Evolutionary conservation across 345 rosid genomes (phyloP).

Genomic region (Kandelia obovata): DNA sequence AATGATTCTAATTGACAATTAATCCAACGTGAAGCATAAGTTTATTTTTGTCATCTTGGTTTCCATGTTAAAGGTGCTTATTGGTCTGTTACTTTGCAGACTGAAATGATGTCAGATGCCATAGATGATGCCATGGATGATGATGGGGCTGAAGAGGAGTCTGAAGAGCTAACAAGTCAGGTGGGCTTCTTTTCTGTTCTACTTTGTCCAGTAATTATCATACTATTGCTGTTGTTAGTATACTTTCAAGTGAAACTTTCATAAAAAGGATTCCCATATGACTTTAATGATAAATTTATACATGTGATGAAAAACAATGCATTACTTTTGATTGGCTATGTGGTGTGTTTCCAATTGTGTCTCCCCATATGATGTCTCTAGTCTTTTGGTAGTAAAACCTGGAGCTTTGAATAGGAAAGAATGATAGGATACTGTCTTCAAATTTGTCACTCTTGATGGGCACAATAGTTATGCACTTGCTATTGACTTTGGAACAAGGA

Average conservation of each 20-base stretch:
- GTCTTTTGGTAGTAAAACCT: conserved; percentile 1
- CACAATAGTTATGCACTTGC: neutral
- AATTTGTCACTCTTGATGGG: neutral
- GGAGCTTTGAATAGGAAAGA: too few species aligned
- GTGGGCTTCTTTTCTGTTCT: conserved; percentile 27
- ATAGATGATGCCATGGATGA: conserved; percentile 84
- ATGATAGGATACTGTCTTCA: neutral
- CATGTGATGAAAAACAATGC: neutral
- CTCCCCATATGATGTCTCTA: neutral
- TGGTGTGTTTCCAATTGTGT: neutral
- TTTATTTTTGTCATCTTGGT: conserved; percentile 9
- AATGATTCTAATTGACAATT: conserved; percentile 9
- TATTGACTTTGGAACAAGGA: too few species aligned
- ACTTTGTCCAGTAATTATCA: neutral
- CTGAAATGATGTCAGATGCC: conserved; percentile 94
- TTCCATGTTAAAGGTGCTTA: conserved; percentile 16
- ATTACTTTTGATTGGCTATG: neutral
- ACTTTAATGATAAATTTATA: conserved; percentile 1
- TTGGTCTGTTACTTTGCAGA: conserved; percentile 40
- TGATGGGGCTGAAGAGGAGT: conserved; percentile 95
- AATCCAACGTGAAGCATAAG: neutral
- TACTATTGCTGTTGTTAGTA: neutral
- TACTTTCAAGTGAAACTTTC: neutral
- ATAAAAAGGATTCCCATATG: neutral
- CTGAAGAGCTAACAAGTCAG: conserved; percentile 92